Evolutionary conservation across 352 stramenopile genomes (phyloP).

Genomic region (Phytopythium sindhum): DNA sequence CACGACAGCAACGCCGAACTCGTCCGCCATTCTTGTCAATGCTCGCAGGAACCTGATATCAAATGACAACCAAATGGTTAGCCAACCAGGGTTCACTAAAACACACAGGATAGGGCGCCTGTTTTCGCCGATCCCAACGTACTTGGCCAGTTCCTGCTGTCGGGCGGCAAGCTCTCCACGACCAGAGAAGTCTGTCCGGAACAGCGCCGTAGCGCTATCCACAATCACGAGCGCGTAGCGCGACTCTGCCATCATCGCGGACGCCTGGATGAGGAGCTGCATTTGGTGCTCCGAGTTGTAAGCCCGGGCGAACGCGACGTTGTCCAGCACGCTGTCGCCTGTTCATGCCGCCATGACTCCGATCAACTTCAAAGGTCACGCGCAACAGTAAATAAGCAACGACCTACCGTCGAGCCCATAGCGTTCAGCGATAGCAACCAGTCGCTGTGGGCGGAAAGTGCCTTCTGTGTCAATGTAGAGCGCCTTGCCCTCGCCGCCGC

Average conservation of each 20-base stretch:
- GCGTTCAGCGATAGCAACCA: constrained; percentile 97
- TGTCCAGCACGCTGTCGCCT: constrained; percentile 95
- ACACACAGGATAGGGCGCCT: neutral
- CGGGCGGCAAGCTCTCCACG: constrained; percentile 96
- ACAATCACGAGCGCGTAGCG: constrained; percentile 95
- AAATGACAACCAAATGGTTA: neutral
- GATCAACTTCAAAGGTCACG: neutral
- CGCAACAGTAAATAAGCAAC: neutral
- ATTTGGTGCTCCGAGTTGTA: constrained; percentile 99
- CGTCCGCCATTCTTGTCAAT: constrained; percentile 96
- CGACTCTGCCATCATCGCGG: constrained; percentile 98
- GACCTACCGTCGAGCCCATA: constrained; percentile 92
- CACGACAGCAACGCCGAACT: constrained; percentile 98
- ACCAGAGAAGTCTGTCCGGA: constrained; percentile 98
- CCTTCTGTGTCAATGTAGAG: constrained; percentile 99
- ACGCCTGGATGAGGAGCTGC: constrained; percentile 96
- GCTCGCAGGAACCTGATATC: constrained; percentile 93
- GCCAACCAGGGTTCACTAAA: neutral
- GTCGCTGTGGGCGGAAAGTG: constrained; percentile 95
- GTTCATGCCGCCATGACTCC: neutral
- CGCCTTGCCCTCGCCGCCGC: constrained; percentile 96
- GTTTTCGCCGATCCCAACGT: constrained; percentile 7
- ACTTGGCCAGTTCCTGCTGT: constrained; percentile 86
- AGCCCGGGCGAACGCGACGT: constrained; percentile 97
- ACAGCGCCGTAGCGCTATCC: constrained; percentile 97